phyloP scores from a whole-genome alignment of 495 filamentous ascomycete genomes.

The Penicillium macrosclerotiorum region DNA sequence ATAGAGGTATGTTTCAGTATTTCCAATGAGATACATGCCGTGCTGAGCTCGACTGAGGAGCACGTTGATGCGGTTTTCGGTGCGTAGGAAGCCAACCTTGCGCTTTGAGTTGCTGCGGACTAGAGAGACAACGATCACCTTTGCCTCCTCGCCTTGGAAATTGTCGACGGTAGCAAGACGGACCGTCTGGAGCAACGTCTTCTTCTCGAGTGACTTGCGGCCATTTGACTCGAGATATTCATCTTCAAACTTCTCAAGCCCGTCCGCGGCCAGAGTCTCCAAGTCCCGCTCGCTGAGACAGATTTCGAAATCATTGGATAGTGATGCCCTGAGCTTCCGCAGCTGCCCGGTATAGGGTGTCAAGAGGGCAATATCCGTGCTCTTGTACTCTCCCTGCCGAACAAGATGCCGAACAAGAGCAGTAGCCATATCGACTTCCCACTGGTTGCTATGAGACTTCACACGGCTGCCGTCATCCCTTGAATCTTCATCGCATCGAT shows the following conservation, averaged over 20 bases:
- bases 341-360: slow-evolving; percentile 72
- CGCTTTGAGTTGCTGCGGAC: slow-evolving; percentile 65
- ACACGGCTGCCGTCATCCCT: slow-evolving; percentile 19
- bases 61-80: slow-evolving; percentile 75
- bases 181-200: slow-evolving; percentile 9
- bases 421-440: slow-evolving; percentile 62
- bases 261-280: slow-evolving; percentile 8
- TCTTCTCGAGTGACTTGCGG: slow-evolving; percentile 5
- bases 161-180: slow-evolving; percentile 69
- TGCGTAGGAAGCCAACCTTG: slow-evolving; percentile 67
- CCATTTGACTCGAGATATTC: slow-evolving; percentile 21
- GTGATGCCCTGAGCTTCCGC: slow-evolving; percentile 34
- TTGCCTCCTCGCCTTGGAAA: slow-evolving; percentile 74
- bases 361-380: slow-evolving; percentile 67
- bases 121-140: slow-evolving; percentile 68
- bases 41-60: slow-evolving; percentile 66
- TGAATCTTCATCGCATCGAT: slow-evolving; percentile 53
- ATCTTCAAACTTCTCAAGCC: slow-evolving; percentile 46
- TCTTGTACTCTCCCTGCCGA: slow-evolving; percentile 58
- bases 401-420: slow-evolving; percentile 64
- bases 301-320: slow-evolving; percentile 26
- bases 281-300: slow-evolving; percentile 56
- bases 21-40: slow-evolving; percentile 79
- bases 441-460: slow-evolving; percentile 62
- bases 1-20: slow-evolving; percentile 49